Percentiles rank a stretch among this genome's conserved stretches.
These are phyloP conservation scores for Plasmopara viticola DNA, from an alignment of 352 stramenopile genomes.

Conservation along the genomic window DNA sequence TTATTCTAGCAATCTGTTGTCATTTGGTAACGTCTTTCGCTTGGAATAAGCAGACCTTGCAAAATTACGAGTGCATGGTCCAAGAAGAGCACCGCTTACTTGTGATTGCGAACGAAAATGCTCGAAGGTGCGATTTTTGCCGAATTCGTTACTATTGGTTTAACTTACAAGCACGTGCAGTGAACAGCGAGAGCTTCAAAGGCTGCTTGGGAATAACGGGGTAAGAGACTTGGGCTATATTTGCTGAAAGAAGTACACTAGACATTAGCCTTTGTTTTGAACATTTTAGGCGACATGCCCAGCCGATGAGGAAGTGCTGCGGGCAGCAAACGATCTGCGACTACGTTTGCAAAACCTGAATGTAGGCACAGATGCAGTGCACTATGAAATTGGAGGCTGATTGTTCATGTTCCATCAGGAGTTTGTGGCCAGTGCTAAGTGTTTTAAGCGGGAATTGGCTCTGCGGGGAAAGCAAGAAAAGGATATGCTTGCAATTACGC, in stretches of 20 bases:
- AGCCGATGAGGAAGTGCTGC: slow-evolving; percentile 22
- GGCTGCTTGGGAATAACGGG: slow-evolving; percentile 21
- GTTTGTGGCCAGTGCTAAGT: slow-evolving; percentile 17
- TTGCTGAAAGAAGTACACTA: not conserved
- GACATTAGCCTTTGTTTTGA: not conserved
- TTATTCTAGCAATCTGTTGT: not conserved
- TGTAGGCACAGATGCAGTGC: slow-evolving; percentile 7
- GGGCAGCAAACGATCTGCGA: slow-evolving; percentile 17
- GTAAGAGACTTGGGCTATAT: slow-evolving; percentile 6
- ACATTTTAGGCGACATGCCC: slow-evolving; percentile 24
- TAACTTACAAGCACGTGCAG: slow-evolving; percentile 8
- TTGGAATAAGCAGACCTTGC: slow-evolving; percentile 10
- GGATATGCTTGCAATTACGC: slow-evolving; percentile 24
- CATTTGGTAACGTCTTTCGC: not conserved
- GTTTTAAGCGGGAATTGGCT: slow-evolving; percentile 25
- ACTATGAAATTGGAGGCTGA: no score
- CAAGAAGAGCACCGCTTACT: slow-evolving; percentile 29
- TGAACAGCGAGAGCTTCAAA: slow-evolving; percentile 22
- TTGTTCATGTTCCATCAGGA: slow-evolving; percentile 8
- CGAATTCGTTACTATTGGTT: not conserved
- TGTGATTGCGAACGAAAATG: slow-evolving; percentile 20
- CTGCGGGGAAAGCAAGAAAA: slow-evolving; percentile 31
- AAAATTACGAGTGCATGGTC: slow-evolving; percentile 23
- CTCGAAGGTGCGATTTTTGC: slow-evolving; percentile 14
- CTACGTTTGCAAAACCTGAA: slow-evolving; percentile 23